Percentiles rank a stretch among this genome's conserved stretches.
Conservation (phyloP, 345 rosid species). For the Pistacia integerrima region DNA sequence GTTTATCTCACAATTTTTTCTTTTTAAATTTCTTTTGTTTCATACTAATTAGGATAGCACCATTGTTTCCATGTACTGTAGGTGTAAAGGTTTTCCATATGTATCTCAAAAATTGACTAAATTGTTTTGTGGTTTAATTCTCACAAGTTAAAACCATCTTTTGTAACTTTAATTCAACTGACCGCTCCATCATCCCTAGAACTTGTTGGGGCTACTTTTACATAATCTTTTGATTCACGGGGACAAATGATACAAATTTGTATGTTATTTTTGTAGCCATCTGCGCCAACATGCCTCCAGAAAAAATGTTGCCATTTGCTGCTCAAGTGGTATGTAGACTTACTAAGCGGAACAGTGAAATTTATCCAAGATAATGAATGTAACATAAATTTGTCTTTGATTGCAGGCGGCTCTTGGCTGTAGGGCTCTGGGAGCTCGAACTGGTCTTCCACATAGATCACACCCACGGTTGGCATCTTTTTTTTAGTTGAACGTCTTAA, state of each 20-base stretch:
- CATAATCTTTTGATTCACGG: too few species aligned
- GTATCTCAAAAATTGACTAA: background rate
- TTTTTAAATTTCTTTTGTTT: background rate
- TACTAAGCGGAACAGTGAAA: background rate
- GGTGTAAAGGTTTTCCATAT: background rate
- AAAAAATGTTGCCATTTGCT: slow-evolving; percentile 79
- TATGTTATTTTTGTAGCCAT: slow-evolving; percentile 42
- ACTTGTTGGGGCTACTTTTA: background rate
- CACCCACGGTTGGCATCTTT: slow-evolving; percentile 59
- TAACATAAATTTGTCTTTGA: background rate
- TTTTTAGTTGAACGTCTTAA: background rate
- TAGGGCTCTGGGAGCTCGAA: slow-evolving; percentile 83
- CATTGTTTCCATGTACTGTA: background rate
- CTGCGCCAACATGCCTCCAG: slow-evolving; percentile 67
- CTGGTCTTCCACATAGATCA: slow-evolving; percentile 59
- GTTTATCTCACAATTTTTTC: background rate
- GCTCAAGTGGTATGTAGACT: slow-evolving; percentile 71
- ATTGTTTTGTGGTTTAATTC: background rate
- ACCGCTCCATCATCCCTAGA: background rate
- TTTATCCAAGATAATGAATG: background rate
- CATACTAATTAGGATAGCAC: background rate
- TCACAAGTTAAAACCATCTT: background rate
- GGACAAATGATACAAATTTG: background rate
- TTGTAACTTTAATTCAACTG: background rate
- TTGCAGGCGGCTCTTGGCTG: slow-evolving; percentile 80